A percentile compares a stretch with the other conserved stretches of the same genome.
These are phyloP conservation scores for Monosporascus sp. DNA, from an alignment of 2,329 filamentous ascomycete genomes.

Conservation along the genomic window DNA sequence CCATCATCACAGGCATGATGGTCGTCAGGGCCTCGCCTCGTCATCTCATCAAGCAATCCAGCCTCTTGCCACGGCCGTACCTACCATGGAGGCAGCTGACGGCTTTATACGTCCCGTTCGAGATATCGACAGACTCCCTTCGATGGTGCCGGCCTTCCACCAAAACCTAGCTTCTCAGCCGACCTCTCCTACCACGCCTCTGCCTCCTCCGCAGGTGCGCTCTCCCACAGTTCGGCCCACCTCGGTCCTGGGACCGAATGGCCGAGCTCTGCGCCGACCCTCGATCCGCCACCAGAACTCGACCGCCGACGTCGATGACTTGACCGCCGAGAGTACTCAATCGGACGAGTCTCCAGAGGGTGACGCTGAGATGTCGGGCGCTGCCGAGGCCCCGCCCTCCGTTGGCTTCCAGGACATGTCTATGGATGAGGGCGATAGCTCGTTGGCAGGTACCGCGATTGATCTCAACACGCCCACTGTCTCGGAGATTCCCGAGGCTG, in stretches of 20 bases:
- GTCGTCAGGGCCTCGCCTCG: constrained; percentile 42
- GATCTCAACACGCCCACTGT: constrained; percentile 72
- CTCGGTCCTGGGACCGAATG: constrained; percentile 46
- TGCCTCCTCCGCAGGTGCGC: constrained; percentile 59
- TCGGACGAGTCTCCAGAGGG: constrained; percentile 65
- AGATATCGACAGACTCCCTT: constrained; percentile 76
- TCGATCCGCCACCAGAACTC: constrained; percentile 88
- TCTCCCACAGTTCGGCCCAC: constrained; percentile 51
- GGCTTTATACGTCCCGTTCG: constrained; percentile 75
- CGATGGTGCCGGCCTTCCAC: constrained; percentile 68
- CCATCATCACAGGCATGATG: constrained; percentile 42
- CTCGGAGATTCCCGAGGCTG: constrained; percentile 79
- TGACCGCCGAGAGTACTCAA: constrained; percentile 74
- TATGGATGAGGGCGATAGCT: constrained; percentile 73
- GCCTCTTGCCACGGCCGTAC: constrained; percentile 60
- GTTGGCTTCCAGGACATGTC: constrained; percentile 80
- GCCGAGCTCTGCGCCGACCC: constrained; percentile 62
- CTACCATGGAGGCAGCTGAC: constrained; percentile 63
- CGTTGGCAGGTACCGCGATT: constrained; percentile 70
- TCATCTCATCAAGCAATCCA: constrained; percentile 52
- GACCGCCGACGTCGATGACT: constrained; percentile 83
- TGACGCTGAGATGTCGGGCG: constrained; percentile 70
- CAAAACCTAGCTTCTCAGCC: constrained; percentile 78
- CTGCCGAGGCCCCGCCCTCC: constrained; percentile 71
- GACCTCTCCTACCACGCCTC: constrained; percentile 81